Base-by-base conservation (phyloP, 108 stramenopile species). In the Cyclotella atomus region DNA sequence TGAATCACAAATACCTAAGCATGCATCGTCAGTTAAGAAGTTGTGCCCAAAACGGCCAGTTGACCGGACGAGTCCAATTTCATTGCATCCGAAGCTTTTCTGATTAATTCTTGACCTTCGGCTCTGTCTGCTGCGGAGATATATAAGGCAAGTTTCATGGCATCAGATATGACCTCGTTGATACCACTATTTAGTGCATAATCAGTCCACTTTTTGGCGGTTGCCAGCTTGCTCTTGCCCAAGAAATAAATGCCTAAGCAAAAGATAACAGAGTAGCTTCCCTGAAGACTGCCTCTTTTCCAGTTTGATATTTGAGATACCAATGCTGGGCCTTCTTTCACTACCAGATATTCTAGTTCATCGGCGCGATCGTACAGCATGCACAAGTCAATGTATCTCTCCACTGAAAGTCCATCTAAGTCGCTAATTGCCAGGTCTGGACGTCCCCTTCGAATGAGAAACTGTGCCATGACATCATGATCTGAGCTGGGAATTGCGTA, bases 381-480 rank as follows among this genome's bases (percentile, higher is more conserved):
- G 65, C 86, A 88, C 10, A 91, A 52, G 47, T 94, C 93, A 32
- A 91, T 75, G 12, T 78, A 81, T 0, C 76, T 86, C 60, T 94
- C 90, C 33, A 91, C 28, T n/a, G 90, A 91, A 16, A 94, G 57
- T 2, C 89, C 90, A 20, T 75, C 29, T 33, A 94, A 59, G 33
- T 86, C 65, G 21, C 64, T 54, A n/a, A 89, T 47, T 12, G 88
- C 90, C 53, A 94, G 59, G 21, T 76, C 83, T 23, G 84, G 81
- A 47, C 75, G 66, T 25, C 93, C 93, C 36, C 93, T 65, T 32
- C 91, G 86, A 45, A 89, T 87, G 61, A 94, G 65, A 70, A 94
- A 94, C 17, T 66, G 36, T 14, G 88, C 88, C 61, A 94, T 62
- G 33, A 64, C 81, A 71, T 94, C 91, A 35, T 92, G 89, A 27